Percentiles rank a stretch among this genome's conserved stretches.
phyloP scores from a whole-genome alignment of 1,284 basidiomycete genomes.

The Apiotrichum gracile region DNA sequence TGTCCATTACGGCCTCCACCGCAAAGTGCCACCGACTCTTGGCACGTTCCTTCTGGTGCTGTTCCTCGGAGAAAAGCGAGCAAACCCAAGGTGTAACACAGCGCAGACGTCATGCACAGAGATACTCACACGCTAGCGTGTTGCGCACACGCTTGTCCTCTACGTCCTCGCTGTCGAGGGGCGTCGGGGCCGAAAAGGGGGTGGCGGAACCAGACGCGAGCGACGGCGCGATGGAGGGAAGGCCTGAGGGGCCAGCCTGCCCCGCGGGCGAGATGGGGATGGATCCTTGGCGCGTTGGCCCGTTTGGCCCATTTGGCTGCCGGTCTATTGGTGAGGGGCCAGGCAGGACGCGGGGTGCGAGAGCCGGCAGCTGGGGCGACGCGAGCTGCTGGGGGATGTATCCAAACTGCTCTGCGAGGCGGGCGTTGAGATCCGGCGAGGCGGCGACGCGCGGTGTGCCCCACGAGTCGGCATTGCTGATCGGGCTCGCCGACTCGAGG shows the following conservation, averaged over 20 bases:
- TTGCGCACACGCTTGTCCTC: constrained; percentile 34
- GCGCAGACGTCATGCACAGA: no score
- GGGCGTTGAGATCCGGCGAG: not conserved
- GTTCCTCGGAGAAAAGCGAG: no score
- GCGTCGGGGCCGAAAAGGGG: not conserved
- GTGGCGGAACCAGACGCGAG: not conserved
- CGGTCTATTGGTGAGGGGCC: not conserved
- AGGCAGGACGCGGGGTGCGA: not conserved
- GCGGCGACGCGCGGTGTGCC: not conserved
- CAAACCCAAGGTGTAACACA: no score
- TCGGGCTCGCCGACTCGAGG: not conserved
- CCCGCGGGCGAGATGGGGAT: not conserved
- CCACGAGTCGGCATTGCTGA: not conserved
- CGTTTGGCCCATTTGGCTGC: not conserved
- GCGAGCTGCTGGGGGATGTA: not conserved
- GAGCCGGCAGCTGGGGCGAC: not conserved
- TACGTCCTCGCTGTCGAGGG: constrained; percentile 10
- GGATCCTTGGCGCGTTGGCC: not conserved
- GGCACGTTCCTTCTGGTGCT: no score
- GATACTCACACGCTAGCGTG: constrained; percentile 29
- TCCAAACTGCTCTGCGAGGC: not conserved
- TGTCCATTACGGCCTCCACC: no score
- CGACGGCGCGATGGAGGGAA: not conserved
- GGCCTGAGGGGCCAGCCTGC: not conserved
- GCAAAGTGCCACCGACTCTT: no score